Base-by-base conservation (phyloP, 148 eudicot genomes). In the Talinum fruticosum region DNA sequence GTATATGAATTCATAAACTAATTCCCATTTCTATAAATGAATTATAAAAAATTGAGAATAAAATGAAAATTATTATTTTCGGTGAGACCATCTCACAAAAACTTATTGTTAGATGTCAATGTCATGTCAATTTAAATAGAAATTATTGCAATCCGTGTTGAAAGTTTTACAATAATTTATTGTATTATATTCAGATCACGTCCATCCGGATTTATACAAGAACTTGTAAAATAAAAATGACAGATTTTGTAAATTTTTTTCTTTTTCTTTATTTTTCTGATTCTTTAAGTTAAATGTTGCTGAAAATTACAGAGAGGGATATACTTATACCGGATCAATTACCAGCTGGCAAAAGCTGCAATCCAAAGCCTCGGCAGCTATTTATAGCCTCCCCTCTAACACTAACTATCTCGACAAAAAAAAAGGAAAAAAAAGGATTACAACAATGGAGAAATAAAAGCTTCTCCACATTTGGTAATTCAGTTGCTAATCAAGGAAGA, bases 271-370 rank as follows among this genome's bases (percentile, higher is more conserved):
- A 8, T 28, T 7, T 36, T 23, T 13, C 4, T 10, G 2, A 65
- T 79, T 73, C 36, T 16, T 66, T 61, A 35, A 33, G 33, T 74
- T 53, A 82, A 69, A 78, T 74, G 69, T 28, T 33, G 71, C 67
- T 59, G 76, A 75, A 80, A 64, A 79, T 82, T 82, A 75, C 85
- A 82, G 41, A 49, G 82, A 82, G 79, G 85, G 82, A 73, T 13
- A 66, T 62, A 28, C 21, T 8, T 29, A 82, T 82, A 75, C 66
- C 73, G 67, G 10, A 75, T 76, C 81, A 78, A 78, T 72, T 78
- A 28, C 74, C 73, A 68, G 70, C 81, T 35, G 33, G 54, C 51
- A 65, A 78, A 72, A 71, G 75, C 75, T 67, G 62, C 66, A 73
- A 73, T 21, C 61, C 7, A 71, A 37, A 70, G 73, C 64, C 35